Base-by-base conservation (phyloP, 768 basidiomycete genomes). In the Termitomyces sp. region DNA sequence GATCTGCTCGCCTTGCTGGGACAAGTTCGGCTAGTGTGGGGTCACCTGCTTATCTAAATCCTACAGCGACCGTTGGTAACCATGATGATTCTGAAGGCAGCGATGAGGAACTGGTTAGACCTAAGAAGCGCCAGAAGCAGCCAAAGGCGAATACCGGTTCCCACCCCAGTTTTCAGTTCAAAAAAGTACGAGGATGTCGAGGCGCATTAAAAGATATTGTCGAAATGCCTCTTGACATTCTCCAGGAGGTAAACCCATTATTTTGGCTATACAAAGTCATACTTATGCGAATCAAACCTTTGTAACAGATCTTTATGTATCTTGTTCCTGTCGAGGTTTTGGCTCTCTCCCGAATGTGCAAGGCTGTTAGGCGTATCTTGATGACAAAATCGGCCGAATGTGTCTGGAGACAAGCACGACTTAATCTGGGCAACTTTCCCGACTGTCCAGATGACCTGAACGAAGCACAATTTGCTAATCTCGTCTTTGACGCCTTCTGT, bases 291-390 rank as follows among this genome's bases (percentile, higher is more conserved):
- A 16, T n/a, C 28, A 16, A 12, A 47, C 23, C 42, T 23, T 23
- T 12, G 23, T 37, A 25, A 6, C 42, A 78, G 76, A 73, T 77
- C 34, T 70, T 74, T 41, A 57, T 63, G 37, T 66, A 70, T 37
- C 53, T 77, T 11, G 59, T 65, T 28, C 73, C 76, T 9, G n/a
- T 66, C 5, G 76, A 76, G 56, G 60, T 79, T n/a, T 64, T 78
- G 23, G 65, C 64, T 28, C 68, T 79, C 19, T 65, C 74, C 14
- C 68, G 73, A 21, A 72, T 71, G 17, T 67, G 71, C 16, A 73
- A 70, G 55, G 34, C 59, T 9, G 60, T 77, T 32, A 68, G 70
- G 9, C 45, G 32, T 8, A 64, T 65, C 4, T 50, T 70, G 5
- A 65, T 68, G 65, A 56, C 44, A 19, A 54, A 51, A 23, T 52